Evolutionary conservation across 73 alveolate genomes (phyloP), one percentile per base, ranked within the genome.

Genomic region (Tetrahymena thermophila): DNA sequence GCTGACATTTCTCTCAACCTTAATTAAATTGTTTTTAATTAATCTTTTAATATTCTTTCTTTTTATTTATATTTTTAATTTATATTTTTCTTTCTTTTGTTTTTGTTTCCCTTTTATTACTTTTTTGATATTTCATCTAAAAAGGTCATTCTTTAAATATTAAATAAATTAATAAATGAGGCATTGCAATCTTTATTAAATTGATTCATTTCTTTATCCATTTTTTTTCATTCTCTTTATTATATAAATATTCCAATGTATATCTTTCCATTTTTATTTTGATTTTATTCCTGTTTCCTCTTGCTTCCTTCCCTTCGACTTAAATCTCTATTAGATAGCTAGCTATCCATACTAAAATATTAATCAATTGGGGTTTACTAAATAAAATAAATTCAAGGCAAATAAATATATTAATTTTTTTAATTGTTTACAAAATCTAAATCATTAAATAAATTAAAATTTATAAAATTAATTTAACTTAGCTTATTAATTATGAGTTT

Each of bases 1-100:
- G 93, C 93, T 50, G 97, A 95, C 97, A 95, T 95, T 71, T 71
- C 89, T 71, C 35, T 71, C 37, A 28, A 71, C 37, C 89, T 71
- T 71, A 8, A 71, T 56, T 71, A 71, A 71, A 71, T 71, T 71
- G 89, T 71, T 28, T 71, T 71, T 71, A 28, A 71, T 28, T 71
- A 28, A 71, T 71, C 37, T 31, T 71, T 71, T 71, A 28, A 31
- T 28, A 28, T 71, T 71, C 37, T 31, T 71, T 71, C 37, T 31
- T 71, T 71, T 71, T 71, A 71, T 71, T 71, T 71, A 71, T 71
- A 71, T 71, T 71, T 71, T 71, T 71, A 71, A 71, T 71, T 71
- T 71, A 71, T 71, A 71, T 71, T 71, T 71, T 71, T 71, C 89
- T 71, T 71, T 71, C 89, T 71, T 71, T 71, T n/a, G 37, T 71